Base-by-base conservation (phyloP, 2,329 filamentous ascomycete species). In the Epichloe bromicola region DNA sequence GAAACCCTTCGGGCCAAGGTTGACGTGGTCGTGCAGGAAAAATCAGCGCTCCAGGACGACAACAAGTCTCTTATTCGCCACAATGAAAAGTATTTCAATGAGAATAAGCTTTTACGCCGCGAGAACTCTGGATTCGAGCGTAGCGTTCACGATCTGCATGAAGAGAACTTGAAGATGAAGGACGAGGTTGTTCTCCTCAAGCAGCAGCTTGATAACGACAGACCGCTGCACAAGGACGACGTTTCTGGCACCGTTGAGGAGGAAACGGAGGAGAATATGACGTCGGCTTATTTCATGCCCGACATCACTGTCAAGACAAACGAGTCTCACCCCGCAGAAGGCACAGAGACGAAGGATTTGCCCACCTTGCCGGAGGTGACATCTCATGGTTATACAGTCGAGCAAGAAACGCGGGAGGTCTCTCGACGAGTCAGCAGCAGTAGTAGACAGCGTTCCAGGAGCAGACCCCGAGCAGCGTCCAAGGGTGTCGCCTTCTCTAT, bases 201-300 rank as follows among this genome's bases (percentile, higher is more conserved):
- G 57, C 62, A 70, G 49, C 70, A 74, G 53, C 59, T 75, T 17
- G 66, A 73, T 38, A 66, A 71, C 50, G 68, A 63, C 50, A 67
- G 70, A 17, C 67, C 67, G 1, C 55, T 62, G 23, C 63, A 64
- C 26, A 67, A 69, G 57, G 63, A 67, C 3, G 63, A 71, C 50
- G 59, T 67, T 14, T 60, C 65, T 39, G 63, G 58, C 14, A 62
- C 59, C 12, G 57, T 66, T 2, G 65, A 68, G 4, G 65, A 68
- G 1, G 63, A 66, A 50, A 67, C 65, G 7, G 70, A 71, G 46
- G 74, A 78, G 39, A 76, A 78, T 55, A 77, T 79, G 72, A 79
- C 76, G 0, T 80, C 77, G 5, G 76, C 74, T 3, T 74, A 79
- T 57, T 78, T 80, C 56, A 67, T 80, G 51, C 75, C 77, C 20